Base-by-base conservation (phyloP, 202 grass and related monocot genomes). In the Alloteropsis angusta region DNA sequence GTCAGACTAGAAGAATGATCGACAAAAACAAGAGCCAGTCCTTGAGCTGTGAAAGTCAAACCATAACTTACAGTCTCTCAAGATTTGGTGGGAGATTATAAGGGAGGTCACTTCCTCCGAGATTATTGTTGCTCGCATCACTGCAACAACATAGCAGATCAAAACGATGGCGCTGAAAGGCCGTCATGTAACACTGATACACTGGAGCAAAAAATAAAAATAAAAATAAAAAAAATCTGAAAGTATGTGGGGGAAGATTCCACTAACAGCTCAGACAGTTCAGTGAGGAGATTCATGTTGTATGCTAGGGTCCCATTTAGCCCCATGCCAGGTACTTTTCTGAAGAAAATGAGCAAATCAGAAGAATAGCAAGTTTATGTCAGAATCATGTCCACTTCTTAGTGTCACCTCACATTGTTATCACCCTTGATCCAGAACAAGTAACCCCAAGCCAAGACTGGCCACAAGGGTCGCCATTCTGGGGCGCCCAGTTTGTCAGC, bases 1-100 rank as follows among this genome's bases (percentile, higher is more conserved):
- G 41, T 85, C 69, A 83, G 67, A 41, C 23, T 50, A 68, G 75
- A 22, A 79, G 16, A 57, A 58, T 23, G 8, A 39, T 16, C 5
- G 14, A 57, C 18, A 55, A 84, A 48, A 12, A 59, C 17, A 44
- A 55, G 6, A 82, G 17, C 41, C 8, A 12, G 44, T 77, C 66
- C 35, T 78, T 23, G 43, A 75, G 67, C 35, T 73, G 41, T 48
- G 14, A 70, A 68, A 74, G 16, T 68, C 2, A 53, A 76, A 47
- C 50, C 37, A 71, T 30, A 87, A 90, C 91, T 87, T 87, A 97
- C 94, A 97, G 71, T 32, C 69, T 92, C 63, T 87, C 62, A 22
- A 97, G 89, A 87, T 97, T 97, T 65, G 83, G 89, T 21, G 94
- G 94, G 54, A 97, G 91, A 75, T 89, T 80, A 70, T 94, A 97